phyloP scores from a whole-genome alignment of 2,329 filamentous ascomycete species.

The Apiospora malaysiana region DNA sequence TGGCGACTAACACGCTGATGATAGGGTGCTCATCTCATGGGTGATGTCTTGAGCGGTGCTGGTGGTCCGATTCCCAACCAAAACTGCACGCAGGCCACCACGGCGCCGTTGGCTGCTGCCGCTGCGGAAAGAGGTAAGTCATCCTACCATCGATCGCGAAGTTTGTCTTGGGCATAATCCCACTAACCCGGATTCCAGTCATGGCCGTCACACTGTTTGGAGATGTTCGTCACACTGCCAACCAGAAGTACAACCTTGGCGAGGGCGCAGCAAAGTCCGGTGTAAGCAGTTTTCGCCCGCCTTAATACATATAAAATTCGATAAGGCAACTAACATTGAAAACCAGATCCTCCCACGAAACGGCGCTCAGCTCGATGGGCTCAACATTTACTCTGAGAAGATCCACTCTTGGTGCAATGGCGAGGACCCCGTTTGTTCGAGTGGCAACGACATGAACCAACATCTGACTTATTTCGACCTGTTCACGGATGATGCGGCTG shows the following conservation, averaged over 20 bases:
- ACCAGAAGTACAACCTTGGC: slow-evolving; percentile 16
- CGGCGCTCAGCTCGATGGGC: not conserved
- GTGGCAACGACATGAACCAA: not conserved
- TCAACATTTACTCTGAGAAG: slow-evolving; percentile 12
- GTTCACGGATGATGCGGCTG: slow-evolving; percentile 13
- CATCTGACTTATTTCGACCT: slow-evolving; percentile 15
- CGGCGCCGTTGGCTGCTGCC: not conserved
- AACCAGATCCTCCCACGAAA: not conserved
- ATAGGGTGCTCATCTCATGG: slow-evolving; percentile 15
- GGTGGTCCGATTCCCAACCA: slow-evolving; percentile 11
- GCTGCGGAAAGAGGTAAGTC: slow-evolving; percentile 4
- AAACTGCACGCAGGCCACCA: slow-evolving; percentile 16
- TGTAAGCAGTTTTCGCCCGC: not conserved
- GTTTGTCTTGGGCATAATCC: not conserved
- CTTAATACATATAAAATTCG: not conserved
- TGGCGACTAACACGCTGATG: not conserved
- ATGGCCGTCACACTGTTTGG: slow-evolving; percentile 9
- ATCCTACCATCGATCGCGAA: too few species aligned
- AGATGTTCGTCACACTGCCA: slow-evolving; percentile 1
- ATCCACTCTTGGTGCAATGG: slow-evolving; percentile 16
- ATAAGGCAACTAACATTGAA: slow-evolving; percentile 31
- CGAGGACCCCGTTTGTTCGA: slow-evolving; percentile 11
- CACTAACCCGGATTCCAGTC: not conserved
- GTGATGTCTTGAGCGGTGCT: slow-evolving; percentile 11
- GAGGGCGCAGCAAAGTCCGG: slow-evolving; percentile 2